A percentile compares a stretch with the other conserved stretches of the same genome.
Conservation (phyloP, 2,329 filamentous ascomycete species). For the Zasmidium angulare region DNA sequence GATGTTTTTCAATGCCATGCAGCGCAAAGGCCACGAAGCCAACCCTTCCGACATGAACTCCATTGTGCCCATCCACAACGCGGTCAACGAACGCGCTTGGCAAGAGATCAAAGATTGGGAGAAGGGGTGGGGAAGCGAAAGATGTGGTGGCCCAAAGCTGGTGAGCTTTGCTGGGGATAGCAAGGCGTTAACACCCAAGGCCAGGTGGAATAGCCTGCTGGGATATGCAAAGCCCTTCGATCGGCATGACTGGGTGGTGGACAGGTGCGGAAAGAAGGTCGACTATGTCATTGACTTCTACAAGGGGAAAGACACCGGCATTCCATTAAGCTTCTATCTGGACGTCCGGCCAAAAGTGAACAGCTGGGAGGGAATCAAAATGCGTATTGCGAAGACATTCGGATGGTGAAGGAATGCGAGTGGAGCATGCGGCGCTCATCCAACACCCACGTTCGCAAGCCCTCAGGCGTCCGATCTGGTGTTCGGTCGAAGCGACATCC, state of each 20-base stretch:
- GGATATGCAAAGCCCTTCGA: constrained; percentile 95
- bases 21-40: constrained; percentile 79
- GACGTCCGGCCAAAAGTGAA: constrained; percentile 67
- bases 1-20: constrained; percentile 98
- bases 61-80: constrained; percentile 96
- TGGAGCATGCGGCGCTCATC: too few relatives aligned
- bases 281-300: constrained; percentile 99
- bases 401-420: constrained; percentile 17
- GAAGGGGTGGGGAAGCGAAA: constrained; percentile 58
- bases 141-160: constrained; percentile 77
- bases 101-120: constrained; percentile 90
- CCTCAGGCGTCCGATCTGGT: too few relatives aligned
- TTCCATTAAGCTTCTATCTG: constrained; percentile 60
- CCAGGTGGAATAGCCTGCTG: constrained; percentile 72
- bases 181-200: constrained; percentile 71
- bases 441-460: too few relatives aligned
- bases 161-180: constrained; percentile 75
- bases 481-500: too few relatives aligned
- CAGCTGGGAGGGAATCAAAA: constrained; percentile 59
- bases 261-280: constrained; percentile 79
- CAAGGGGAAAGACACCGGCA: constrained; percentile 57
- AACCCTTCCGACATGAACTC: constrained; percentile 76
- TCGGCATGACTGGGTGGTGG: constrained; percentile 94
- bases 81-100: constrained; percentile 97
- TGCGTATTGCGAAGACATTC: constrained; percentile 46